Percentiles rank a stretch among this genome's conserved stretches.
Evolutionary conservation across 768 basidiomycete genomes (phyloP).

Genomic region (Psilocybe tampanensis): DNA sequence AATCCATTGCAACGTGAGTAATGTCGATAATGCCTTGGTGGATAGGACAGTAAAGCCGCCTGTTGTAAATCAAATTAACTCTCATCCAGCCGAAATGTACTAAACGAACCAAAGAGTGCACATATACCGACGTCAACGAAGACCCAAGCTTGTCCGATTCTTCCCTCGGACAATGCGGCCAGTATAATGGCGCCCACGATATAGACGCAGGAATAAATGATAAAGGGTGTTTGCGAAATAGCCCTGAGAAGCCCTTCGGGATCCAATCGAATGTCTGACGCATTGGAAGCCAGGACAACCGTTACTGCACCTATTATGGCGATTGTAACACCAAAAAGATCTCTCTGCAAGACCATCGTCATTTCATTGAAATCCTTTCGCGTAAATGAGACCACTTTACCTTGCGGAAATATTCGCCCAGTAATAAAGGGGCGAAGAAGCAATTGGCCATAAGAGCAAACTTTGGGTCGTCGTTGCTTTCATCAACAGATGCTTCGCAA

Average conservation of each 20-base stretch:
- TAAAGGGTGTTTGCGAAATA: slow-evolving; percentile 70
- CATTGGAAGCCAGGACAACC: slow-evolving; percentile 82
- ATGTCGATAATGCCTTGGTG: slow-evolving; percentile 89
- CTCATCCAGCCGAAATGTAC: neutral
- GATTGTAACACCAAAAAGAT: slow-evolving; percentile 76
- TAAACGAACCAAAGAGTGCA: slow-evolving; percentile 80
- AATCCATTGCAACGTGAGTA: slow-evolving; percentile 79
- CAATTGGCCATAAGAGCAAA: slow-evolving; percentile 96
- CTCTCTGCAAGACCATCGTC: slow-evolving; percentile 54
- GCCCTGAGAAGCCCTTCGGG: slow-evolving; percentile 69
- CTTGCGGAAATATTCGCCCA: slow-evolving; percentile 81
- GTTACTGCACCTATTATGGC: slow-evolving; percentile 90
- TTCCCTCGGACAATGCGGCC: slow-evolving; percentile 64
- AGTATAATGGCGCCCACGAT: slow-evolving; percentile 58
- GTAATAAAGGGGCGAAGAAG: slow-evolving; percentile 85
- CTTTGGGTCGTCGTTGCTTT: slow-evolving; percentile 31
- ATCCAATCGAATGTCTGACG: slow-evolving; percentile 70
- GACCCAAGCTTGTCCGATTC: slow-evolving; percentile 66
- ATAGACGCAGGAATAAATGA: slow-evolving; percentile 74
- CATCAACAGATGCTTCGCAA: slow-evolving; percentile 1
- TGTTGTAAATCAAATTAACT: slow-evolving; percentile 24
- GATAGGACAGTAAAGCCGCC: slow-evolving; percentile 95
- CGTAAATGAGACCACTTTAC: slow-evolving; percentile 35
- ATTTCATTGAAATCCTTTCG: neutral
- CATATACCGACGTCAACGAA: slow-evolving; percentile 88